A percentile compares a stretch with the other conserved stretches of the same genome.
phyloP scores from a whole-genome alignment of 306 rosid genomes.

The Carpinus viminea region DNA sequence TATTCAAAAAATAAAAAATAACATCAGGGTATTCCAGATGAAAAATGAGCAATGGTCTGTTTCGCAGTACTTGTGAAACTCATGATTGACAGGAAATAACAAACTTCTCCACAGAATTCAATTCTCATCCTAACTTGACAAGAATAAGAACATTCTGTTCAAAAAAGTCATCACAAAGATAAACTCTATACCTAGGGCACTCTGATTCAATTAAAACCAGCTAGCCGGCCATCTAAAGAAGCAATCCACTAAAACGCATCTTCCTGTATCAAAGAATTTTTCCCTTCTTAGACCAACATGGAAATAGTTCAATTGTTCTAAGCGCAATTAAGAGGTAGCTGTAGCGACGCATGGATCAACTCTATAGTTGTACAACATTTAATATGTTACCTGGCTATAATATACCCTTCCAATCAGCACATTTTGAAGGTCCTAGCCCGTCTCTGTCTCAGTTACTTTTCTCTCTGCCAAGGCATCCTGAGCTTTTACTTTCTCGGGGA shows the following conservation, averaged over 20 bases:
- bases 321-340: conserved; percentile 1
- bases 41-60: background rate
- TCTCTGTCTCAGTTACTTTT: conserved; percentile 36
- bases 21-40: background rate
- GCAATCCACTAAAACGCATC: background rate
- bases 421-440: conserved; percentile 32
- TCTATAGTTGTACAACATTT: conserved; percentile 8
- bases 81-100: background rate
- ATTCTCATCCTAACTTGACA: background rate
- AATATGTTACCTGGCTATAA: conserved; percentile 13
- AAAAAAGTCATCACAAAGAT: background rate
- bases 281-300: background rate
- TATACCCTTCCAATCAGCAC: conserved; percentile 22
- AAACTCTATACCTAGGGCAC: background rate
- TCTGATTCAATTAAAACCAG: conserved; percentile 1
- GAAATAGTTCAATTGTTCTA: background rate
- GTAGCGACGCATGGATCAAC: conserved; percentile 4
- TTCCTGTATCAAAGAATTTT: background rate
- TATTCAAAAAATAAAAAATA: background rate
- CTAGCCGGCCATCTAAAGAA: background rate
- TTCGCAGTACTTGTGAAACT: background rate
- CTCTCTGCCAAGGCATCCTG: conserved; percentile 77
- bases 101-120: background rate
- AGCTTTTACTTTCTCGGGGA: conserved; percentile 75
- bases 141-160: background rate